Conservation (phyloP, 2,329 filamentous ascomycete species). For the Hymenoscyphus fraxineus region DNA sequence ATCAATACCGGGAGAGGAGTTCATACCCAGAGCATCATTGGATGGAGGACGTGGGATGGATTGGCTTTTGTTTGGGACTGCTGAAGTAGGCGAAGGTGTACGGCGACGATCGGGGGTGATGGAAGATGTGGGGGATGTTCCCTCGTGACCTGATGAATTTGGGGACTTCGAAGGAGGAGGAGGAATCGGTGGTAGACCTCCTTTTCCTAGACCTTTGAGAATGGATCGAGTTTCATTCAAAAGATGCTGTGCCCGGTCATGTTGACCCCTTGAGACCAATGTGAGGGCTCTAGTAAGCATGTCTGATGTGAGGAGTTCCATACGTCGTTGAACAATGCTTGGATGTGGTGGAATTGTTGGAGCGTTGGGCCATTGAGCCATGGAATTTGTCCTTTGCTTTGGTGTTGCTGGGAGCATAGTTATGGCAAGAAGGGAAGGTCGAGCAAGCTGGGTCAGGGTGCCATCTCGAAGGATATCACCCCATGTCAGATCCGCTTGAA, state of each 20-base stretch:
- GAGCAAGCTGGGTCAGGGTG: constrained; percentile 76
- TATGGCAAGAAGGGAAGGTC: constrained; percentile 88
- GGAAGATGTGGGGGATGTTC: constrained; percentile 28
- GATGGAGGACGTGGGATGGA: constrained; percentile 51
- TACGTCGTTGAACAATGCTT: constrained; percentile 89
- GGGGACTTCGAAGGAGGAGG: constrained; percentile 43
- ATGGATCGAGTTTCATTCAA: constrained; percentile 92
- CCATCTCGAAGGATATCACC: constrained; percentile 91
- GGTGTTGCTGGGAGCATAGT: constrained; percentile 76
- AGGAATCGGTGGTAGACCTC: constrained; percentile 84
- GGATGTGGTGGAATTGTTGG: constrained; percentile 94
- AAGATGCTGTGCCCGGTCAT: constrained; percentile 89
- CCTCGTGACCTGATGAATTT: constrained; percentile 15
- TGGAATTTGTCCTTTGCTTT: constrained; percentile 53
- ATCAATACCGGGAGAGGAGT: constrained; percentile 74
- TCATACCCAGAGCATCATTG: constrained; percentile 44
- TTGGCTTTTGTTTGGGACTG: constrained; percentile 23
- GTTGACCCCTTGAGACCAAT: constrained; percentile 83
- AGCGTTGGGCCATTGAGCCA: constrained; percentile 52
- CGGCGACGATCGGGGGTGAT: constrained; percentile 36
- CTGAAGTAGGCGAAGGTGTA: constrained; percentile 44
- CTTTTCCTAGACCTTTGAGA: constrained; percentile 91
- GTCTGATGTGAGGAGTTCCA: constrained; percentile 96
- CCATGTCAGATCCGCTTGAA: constrained; percentile 91
- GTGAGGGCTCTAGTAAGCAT: constrained; percentile 94